A percentile compares a stretch with the other conserved stretches of the same genome.
Conservation (phyloP, 768 basidiomycete species). For the Rhodotorula paludigena region DNA sequence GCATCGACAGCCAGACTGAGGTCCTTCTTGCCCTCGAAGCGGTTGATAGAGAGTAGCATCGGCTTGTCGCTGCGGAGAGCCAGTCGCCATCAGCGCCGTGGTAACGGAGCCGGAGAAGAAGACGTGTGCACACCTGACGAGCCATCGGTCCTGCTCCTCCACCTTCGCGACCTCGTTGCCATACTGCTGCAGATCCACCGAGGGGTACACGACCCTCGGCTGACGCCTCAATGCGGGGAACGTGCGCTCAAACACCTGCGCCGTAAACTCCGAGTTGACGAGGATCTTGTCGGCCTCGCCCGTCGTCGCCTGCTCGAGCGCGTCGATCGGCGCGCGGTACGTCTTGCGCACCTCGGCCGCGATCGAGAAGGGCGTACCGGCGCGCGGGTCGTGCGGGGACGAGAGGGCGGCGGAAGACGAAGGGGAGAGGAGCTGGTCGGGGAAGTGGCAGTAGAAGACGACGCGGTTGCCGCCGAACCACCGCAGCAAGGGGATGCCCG, state of each 20-base stretch:
- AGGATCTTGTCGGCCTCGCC: slow-evolving; percentile 82
- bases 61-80: slow-evolving; percentile 55
- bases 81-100: not conserved
- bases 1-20: slow-evolving; percentile 70
- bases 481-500: slow-evolving; percentile 78
- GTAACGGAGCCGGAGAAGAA: no score
- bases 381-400: slow-evolving; percentile 30
- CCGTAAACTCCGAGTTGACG: slow-evolving; percentile 85
- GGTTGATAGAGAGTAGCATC: slow-evolving; percentile 77
- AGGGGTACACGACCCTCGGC: slow-evolving; percentile 87
- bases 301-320: slow-evolving; percentile 82
- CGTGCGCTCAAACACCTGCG: slow-evolving; percentile 68
- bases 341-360: slow-evolving; percentile 56
- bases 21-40: slow-evolving; percentile 96
- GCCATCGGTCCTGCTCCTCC: slow-evolving; percentile 50
- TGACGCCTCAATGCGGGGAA: slow-evolving; percentile 62
- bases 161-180: slow-evolving; percentile 48
- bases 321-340: slow-evolving; percentile 86
- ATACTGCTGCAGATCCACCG: slow-evolving; percentile 78
- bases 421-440: slow-evolving; percentile 73
- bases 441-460: slow-evolving; percentile 97
- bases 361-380: slow-evolving; percentile 17
- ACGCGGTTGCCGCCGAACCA: slow-evolving; percentile 65
- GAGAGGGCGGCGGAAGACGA: slow-evolving; percentile 20
- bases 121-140: slow-evolving; percentile 12